These are phyloP conservation scores for Phytophthora rubi DNA, from an alignment of 352 stramenopile species.

Conservation along the genomic window DNA sequence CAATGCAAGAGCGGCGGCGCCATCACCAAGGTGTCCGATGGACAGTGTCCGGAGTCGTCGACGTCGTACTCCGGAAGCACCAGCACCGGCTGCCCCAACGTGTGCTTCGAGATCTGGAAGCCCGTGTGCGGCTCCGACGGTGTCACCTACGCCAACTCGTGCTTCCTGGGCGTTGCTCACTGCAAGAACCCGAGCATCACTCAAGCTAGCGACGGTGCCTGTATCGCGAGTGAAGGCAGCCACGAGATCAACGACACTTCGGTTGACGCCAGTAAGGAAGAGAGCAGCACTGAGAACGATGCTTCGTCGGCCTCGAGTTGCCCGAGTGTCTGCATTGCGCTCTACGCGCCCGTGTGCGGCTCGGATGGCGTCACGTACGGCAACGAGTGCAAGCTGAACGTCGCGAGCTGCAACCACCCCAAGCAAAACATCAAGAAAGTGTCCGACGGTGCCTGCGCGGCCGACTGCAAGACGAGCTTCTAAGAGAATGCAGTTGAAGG, in stretches of 20 bases:
- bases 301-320: slow-evolving; percentile 22
- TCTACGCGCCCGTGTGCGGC: slow-evolving; percentile 41
- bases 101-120: slow-evolving; percentile 16
- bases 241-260: slow-evolving; percentile 2
- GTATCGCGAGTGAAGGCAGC: slow-evolving; percentile 14
- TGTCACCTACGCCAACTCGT: slow-evolving; percentile 17
- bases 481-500: neutral
- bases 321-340: slow-evolving; percentile 32
- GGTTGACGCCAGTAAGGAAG: slow-evolving; percentile 16
- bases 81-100: slow-evolving; percentile 1
- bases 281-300: neutral
- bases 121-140: slow-evolving; percentile 16
- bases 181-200: slow-evolving; percentile 40
- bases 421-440: slow-evolving; percentile 7
- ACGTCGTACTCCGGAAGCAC: slow-evolving; percentile 10
- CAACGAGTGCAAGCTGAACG: slow-evolving; percentile 38
- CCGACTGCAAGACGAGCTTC: slow-evolving; percentile 7
- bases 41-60: slow-evolving; percentile 20
- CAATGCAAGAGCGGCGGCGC: slow-evolving; percentile 31
- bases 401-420: slow-evolving; percentile 33
- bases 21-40: slow-evolving; percentile 30
- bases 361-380: slow-evolving; percentile 44
- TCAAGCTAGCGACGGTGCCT: slow-evolving; percentile 45
- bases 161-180: slow-evolving; percentile 27
- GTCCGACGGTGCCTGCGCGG: slow-evolving; percentile 7